A percentile compares a stretch with the other conserved stretches of the same genome.
Evolutionary conservation across 2,329 filamentous ascomycete species (phyloP).

Genomic region (Fusarium cicatricum): DNA sequence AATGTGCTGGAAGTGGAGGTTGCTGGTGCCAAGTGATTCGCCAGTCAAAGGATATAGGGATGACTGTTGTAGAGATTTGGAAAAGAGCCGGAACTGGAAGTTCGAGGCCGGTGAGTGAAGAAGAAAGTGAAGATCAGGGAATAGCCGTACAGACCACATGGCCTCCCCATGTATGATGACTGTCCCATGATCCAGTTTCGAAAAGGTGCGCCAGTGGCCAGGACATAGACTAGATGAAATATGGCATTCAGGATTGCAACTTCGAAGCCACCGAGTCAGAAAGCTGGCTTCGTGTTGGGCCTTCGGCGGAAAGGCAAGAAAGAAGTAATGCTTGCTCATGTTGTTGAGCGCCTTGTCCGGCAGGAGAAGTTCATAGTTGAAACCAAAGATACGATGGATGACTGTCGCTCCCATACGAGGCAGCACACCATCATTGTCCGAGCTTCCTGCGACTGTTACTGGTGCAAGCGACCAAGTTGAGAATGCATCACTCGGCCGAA

Average conservation of each 20-base stretch:
- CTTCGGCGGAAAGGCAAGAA: conserved; percentile 57
- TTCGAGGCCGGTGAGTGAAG: conserved; percentile 42
- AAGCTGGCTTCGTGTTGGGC: conserved; percentile 47
- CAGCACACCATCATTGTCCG: conserved; percentile 9
- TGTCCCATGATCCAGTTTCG: conserved; percentile 38
- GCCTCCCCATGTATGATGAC: conserved; percentile 58
- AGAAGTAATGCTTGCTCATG: conserved; percentile 49
- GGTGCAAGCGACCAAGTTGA: conserved; percentile 39
- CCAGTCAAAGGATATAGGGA: conserved; percentile 20
- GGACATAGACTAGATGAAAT: conserved; percentile 52
- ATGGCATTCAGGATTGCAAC: conserved; percentile 50
- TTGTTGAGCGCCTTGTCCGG: conserved; percentile 23
- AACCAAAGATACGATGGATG: conserved; percentile 42
- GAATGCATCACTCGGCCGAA: conserved; percentile 41
- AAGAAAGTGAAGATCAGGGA: conserved; percentile 49
- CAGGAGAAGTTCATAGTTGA: conserved; percentile 46
- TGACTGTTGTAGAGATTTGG: conserved; percentile 41
- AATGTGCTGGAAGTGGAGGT: conserved; percentile 42
- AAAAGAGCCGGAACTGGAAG: conserved; percentile 53
- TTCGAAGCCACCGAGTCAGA: conserved; percentile 56
- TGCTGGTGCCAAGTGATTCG: conserved; percentile 14
- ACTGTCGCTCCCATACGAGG: conserved; percentile 33
- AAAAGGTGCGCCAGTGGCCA: conserved; percentile 60
- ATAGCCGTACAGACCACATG: conserved; percentile 48
- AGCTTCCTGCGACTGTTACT: conserved; percentile 17